Evolutionary conservation across 768 basidiomycete genomes (phyloP).

Genomic region (Candolleomyces efflorescens): DNA sequence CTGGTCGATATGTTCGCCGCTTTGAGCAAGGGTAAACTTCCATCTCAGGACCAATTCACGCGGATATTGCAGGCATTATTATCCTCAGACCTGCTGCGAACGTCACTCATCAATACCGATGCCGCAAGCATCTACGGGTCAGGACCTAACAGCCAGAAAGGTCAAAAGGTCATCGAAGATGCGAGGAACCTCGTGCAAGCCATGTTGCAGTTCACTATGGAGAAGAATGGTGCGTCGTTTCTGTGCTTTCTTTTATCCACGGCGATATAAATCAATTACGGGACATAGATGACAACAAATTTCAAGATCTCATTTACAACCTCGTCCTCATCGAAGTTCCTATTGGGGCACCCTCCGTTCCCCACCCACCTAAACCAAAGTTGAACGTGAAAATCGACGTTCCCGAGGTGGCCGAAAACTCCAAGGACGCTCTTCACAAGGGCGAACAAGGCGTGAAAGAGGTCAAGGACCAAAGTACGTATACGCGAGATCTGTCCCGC

Average conservation of each 20-base stretch:
- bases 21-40: slow-evolving; percentile 34
- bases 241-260: background rate
- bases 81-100: slow-evolving; percentile 22
- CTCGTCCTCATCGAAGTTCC: slow-evolving; percentile 17
- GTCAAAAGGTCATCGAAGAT: slow-evolving; percentile 24
- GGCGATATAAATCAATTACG: background rate
- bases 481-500: background rate
- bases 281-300: slow-evolving; percentile 28
- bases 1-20: slow-evolving; percentile 31
- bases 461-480: slow-evolving; percentile 14
- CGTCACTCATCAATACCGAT: background rate
- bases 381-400: background rate
- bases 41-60: slow-evolving; percentile 32
- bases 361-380: slow-evolving; percentile 11
- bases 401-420: slow-evolving; percentile 6
- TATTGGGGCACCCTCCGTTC: slow-evolving; percentile 15
- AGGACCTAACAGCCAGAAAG: slow-evolving; percentile 25
- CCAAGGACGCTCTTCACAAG: slow-evolving; percentile 11
- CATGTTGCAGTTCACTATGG: slow-evolving; percentile 27
- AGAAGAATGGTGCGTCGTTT: slow-evolving; percentile 31
- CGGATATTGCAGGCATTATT: slow-evolving; percentile 20
- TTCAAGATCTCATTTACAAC: slow-evolving; percentile 34
- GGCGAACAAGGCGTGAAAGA: slow-evolving; percentile 9
- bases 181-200: slow-evolving; percentile 27
- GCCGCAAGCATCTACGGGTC: slow-evolving; percentile 11